These are phyloP conservation scores for Suillus subalutaceus DNA, from an alignment of 768 basidiomycete genomes.

Conservation along the genomic window DNA sequence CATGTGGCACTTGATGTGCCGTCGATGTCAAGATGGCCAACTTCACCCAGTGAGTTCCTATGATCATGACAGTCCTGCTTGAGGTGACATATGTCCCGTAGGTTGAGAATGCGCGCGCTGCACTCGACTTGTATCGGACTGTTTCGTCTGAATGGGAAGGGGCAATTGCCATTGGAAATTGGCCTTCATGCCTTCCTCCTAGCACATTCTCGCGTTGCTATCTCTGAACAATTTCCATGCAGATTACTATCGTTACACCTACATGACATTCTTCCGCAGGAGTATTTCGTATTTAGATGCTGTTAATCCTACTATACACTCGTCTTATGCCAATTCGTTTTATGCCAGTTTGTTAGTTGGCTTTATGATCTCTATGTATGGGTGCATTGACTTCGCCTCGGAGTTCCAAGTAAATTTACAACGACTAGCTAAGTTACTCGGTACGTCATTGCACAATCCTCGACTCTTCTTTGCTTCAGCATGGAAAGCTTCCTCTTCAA, in stretches of 20 bases:
- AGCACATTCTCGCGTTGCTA: conserved; percentile 83
- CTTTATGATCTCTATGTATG: conserved; percentile 9
- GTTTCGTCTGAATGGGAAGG: conserved; percentile 68
- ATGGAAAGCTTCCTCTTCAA: conserved; percentile 27
- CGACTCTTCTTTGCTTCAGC: conserved; percentile 10
- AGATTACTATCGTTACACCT: conserved; percentile 3
- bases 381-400: conserved; percentile 1
- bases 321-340: conserved; percentile 2
- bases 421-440: conserved; percentile 9
- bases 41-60: conserved; percentile 65
- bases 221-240: conserved; percentile 37
- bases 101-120: conserved; percentile 77
- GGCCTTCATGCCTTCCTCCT: conserved; percentile 79
- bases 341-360: conserved; percentile 1
- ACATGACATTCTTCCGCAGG: conserved; percentile 6
- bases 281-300: conserved; percentile 8
- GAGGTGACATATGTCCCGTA: conserved; percentile 31
- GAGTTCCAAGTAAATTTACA: conserved; percentile 3
- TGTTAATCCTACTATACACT: conserved; percentile 9
- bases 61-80: conserved; percentile 15
- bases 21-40: conserved; percentile 73
- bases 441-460: conserved; percentile 1
- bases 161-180: conserved; percentile 58
- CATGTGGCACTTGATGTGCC: conserved; percentile 80
- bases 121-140: conserved; percentile 55